A percentile compares a stretch with the other conserved stretches of the same genome.
These are phyloP conservation scores for Hemisphaericaspora nanyangensis DNA, from an alignment of 805 yeast species.

Conservation along the genomic window DNA sequence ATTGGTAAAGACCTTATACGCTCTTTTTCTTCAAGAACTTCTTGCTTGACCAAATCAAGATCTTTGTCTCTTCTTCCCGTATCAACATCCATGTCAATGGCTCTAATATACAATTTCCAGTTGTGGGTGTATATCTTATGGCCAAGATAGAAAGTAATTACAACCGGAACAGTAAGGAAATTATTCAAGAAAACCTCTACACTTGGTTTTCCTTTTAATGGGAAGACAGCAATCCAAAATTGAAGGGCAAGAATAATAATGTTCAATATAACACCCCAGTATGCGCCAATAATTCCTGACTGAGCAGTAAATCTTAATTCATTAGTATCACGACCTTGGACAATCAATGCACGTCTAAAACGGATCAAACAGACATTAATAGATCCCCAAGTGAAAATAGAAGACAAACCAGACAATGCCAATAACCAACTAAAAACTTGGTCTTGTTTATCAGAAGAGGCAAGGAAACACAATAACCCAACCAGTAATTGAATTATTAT, in stretches of 20 bases:
- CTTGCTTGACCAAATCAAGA: slow-evolving; percentile 31
- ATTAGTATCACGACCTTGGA: slow-evolving; percentile 47
- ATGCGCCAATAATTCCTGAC: slow-evolving; percentile 53
- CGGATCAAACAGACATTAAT: slow-evolving; percentile 58
- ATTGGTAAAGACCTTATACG: slow-evolving; percentile 21
- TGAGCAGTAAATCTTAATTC: slow-evolving; percentile 54
- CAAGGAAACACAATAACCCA: slow-evolving; percentile 63
- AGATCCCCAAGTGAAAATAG: slow-evolving; percentile 62
- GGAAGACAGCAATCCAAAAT: slow-evolving; percentile 65
- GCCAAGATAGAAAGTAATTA: slow-evolving; percentile 25
- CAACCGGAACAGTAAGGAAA: slow-evolving; percentile 34
- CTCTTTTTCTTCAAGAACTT: slow-evolving; percentile 31
- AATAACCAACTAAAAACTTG: slow-evolving; percentile 62
- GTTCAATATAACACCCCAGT: slow-evolving; percentile 48
- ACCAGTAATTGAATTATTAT: slow-evolving; percentile 47
- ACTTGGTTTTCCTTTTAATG: slow-evolving; percentile 42
- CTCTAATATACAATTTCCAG: slow-evolving; percentile 24
- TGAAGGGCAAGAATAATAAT: slow-evolving; percentile 51
- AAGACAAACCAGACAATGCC: slow-evolving; percentile 59
- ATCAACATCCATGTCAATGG: slow-evolving; percentile 30
- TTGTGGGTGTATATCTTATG: slow-evolving; percentile 25
- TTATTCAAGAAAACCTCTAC: slow-evolving; percentile 29
- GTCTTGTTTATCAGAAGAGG: slow-evolving; percentile 50
- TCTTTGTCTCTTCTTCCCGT: slow-evolving; percentile 34
- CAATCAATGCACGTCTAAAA: slow-evolving; percentile 53